A percentile compares a stretch with the other conserved stretches of the same genome.
Conservation (phyloP, 306 rosid species). For the Sphenostylis stenocarpa region DNA sequence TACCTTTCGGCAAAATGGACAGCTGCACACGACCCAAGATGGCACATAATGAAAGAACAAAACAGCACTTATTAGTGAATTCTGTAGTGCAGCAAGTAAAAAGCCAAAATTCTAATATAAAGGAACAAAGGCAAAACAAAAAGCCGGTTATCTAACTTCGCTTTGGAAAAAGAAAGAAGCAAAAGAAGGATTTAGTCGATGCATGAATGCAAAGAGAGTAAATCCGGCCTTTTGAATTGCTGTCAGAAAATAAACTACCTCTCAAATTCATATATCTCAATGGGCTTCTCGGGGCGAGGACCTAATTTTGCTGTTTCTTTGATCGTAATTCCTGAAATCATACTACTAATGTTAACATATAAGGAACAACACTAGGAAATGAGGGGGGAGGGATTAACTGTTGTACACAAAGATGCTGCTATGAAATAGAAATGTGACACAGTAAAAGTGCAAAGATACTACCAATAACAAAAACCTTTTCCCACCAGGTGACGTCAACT, state of each 20-base stretch:
- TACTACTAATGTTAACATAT: conserved; percentile 23
- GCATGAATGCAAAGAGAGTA: neutral
- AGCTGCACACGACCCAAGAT: conserved; percentile 54
- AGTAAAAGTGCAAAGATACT: neutral
- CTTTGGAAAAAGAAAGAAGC: neutral
- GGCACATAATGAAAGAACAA: conserved; percentile 27
- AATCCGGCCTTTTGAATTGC: neutral
- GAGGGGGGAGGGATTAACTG: neutral
- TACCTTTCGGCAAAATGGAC: conserved; percentile 99
- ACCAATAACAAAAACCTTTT: neutral
- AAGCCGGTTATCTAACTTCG: neutral
- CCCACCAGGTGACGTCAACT: neutral
- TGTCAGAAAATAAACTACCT: conserved; percentile 50
- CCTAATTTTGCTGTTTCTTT: conserved; percentile 89
- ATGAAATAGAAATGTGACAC: neutral
- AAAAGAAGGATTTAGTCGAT: neutral
- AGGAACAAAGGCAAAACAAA: neutral
- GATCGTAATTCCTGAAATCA: conserved; percentile 61
- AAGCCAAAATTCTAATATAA: neutral
- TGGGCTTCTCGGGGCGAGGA: conserved; percentile 88
- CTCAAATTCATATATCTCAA: conserved; percentile 95
- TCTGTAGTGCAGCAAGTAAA: conserved; percentile 6
- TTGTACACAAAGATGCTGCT: neutral
- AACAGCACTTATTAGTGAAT: conserved; percentile 44
- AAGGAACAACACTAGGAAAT: neutral